Base-by-base conservation (phyloP, 177 flowering plant species). In the Vitis hybrid region DNA sequence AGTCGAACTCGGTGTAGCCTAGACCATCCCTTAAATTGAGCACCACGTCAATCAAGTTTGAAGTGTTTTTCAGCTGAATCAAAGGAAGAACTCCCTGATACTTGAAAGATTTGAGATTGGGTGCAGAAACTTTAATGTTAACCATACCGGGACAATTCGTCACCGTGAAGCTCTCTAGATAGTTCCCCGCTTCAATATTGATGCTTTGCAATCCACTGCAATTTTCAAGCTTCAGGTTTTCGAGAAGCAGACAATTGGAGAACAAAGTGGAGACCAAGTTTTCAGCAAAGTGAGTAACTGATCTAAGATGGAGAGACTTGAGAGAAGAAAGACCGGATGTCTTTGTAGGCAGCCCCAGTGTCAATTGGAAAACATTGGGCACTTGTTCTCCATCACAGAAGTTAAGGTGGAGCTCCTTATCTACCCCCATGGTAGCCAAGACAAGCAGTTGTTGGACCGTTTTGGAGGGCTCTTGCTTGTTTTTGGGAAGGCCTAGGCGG, bases 141-240 rank as follows among this genome's bases (percentile, higher is more conserved):
- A 2, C 51, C 60, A 74, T 48, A 16, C 51, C 52, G 3, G 56
- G 51, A 22, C 76, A 74, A 26, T 64, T 69, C 19, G 18, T 2
- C 3, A 74, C 15, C 11, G 49, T 62, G 11, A 74, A 50, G 21
- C 8, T 56, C 51, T 64, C 11, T 5, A 74, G 60, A 15, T 33
- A 29, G 10, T 51, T n/a, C 21, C 51, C 57, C 10, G 62, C 29
- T 50, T 74, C 64, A 31, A 74, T 63, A 18, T 51, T 52, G 6
- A 74, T n/a, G 60, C 51, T 16, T 12, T 29, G 59, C 14, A 74
- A 57, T 18, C 68, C 76, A 15, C 18, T 5, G 69, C 76, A 69
- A 10, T 69, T 69, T 22, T 22, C 26, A 22, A 22, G 26, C 26
- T 22, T 22, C 26, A 22, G 26, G 2, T 22, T 22, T 22, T 22